These are phyloP conservation scores for Lippia alba DNA, from an alignment of 305 asterid genomes.

Conservation along the genomic window DNA sequence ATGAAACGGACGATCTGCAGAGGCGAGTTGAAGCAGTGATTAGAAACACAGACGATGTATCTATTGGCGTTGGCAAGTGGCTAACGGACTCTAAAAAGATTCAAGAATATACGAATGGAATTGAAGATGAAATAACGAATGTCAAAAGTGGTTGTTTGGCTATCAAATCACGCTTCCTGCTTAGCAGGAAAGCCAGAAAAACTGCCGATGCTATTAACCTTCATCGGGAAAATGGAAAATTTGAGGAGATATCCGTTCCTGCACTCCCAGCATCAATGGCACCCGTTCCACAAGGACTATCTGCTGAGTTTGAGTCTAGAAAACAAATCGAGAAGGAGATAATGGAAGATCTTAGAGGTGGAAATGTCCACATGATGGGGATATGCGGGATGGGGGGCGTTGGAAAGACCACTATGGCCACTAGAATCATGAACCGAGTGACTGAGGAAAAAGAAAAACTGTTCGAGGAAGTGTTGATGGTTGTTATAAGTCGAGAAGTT, in stretches of 20 bases:
- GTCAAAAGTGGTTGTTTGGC: background rate
- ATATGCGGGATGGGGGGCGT: slow-evolving; percentile 44
- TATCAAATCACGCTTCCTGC: slow-evolving; percentile 14
- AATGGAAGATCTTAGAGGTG: slow-evolving; percentile 22
- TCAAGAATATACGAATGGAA: background rate
- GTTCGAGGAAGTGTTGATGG: slow-evolving; percentile 35
- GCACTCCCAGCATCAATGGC: background rate
- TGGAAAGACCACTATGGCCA: slow-evolving; percentile 38
- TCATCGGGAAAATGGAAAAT: background rate
- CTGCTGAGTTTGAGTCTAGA: slow-evolving; percentile 38
- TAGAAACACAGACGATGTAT: slow-evolving; percentile 23
- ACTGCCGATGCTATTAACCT: slow-evolving; percentile 10
- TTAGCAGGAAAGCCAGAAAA: slow-evolving; percentile 32
- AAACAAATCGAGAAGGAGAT: slow-evolving; percentile 27
- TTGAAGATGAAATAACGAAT: background rate
- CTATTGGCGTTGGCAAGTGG: too few species aligned
- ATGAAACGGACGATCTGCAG: background rate
- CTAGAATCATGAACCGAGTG: slow-evolving; percentile 15
- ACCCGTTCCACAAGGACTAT: background rate
- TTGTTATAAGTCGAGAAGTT: slow-evolving; percentile 13
- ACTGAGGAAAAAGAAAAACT: slow-evolving; percentile 18
- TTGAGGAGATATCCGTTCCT: slow-evolving; percentile 14
- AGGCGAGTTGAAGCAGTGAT: background rate
- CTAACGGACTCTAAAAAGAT: too few species aligned
- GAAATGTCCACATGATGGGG: slow-evolving; percentile 16